Evolutionary conservation across 2,329 filamentous ascomycete genomes (phyloP), one percentile per base, ranked within the genome.

Genomic region (Periconia sp.): DNA sequence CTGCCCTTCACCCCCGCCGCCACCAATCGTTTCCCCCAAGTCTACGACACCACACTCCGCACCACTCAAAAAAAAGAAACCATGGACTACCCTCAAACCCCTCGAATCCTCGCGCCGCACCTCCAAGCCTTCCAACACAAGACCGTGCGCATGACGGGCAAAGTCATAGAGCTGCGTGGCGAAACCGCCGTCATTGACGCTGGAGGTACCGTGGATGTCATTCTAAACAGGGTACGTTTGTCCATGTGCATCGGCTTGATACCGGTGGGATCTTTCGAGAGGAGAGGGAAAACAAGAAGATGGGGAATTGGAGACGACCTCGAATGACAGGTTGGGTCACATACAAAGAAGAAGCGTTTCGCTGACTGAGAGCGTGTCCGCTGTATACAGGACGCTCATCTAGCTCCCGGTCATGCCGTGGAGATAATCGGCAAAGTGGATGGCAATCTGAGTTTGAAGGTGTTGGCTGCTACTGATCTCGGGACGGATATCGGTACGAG

Each of bases 141-240:
- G 60, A 90, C 89, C 57, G 90, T 97, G 58, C 92, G 92, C 64
- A 81, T 97, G 51, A 82, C 96, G 6, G 94, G 94, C 66, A 92
- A 89, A 66, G 92, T 97, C 45, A 83, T 85, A 3, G 87, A 94
- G 66, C 81, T 97, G 20, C 87, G 87, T 48, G 92, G 92, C 61
- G 90, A 94, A 49, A 83, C 84, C 47, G 93, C 92, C 0, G 85
- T 86, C 6, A 83, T 97, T 30, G 91, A 96, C 53, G 88, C 91
- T 6, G 88, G 80, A 2, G 93, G 93, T 0, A 82, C 85, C 19
- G 84, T 97, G 23, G 90, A 86, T 0, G 80, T 91, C 1, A 77
- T 88, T 17, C 73, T 97, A 60, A 92, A 90, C 70, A 81, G 87
- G 47, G 89, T 92, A 77, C 17, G 20, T 43, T 27, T 27, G 23